Evolutionary conservation across 208 protist genomes (phyloP).

Genomic region (Trypanosomatidae sp.): DNA sequence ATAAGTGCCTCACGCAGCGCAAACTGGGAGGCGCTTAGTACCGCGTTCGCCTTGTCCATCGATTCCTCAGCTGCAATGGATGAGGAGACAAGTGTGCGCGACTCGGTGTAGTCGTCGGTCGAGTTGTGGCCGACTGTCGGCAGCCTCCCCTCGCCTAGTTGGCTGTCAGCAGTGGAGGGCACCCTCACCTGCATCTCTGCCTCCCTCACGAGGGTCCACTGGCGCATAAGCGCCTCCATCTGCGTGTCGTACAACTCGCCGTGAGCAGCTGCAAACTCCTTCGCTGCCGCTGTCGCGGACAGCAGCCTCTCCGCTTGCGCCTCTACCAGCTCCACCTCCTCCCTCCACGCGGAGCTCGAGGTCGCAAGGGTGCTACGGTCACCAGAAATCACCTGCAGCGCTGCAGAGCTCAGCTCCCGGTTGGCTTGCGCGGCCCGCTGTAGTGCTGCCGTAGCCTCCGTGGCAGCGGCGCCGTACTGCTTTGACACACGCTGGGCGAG

Average conservation of each 20-base stretch:
- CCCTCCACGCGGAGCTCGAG: background rate
- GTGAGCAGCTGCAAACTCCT: slow-evolving; percentile 13
- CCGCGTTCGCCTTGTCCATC: background rate
- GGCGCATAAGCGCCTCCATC: slow-evolving; percentile 16
- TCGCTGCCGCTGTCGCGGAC: background rate
- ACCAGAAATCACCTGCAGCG: background rate
- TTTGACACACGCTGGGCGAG: slow-evolving; percentile 21
- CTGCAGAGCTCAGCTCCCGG: slow-evolving; percentile 9
- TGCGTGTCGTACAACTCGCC: slow-evolving; percentile 21
- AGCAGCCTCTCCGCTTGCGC: slow-evolving; percentile 15
- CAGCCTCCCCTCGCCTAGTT: background rate
- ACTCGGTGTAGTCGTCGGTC: slow-evolving; percentile 3
- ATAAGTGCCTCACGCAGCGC: slow-evolving; percentile 30
- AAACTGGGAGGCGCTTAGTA: slow-evolving; percentile 15
- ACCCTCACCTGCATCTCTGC: background rate
- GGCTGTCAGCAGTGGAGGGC: background rate
- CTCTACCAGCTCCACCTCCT: slow-evolving; percentile 12
- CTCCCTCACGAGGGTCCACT: slow-evolving; percentile 15
- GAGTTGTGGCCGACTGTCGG: background rate
- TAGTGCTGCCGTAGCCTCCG: slow-evolving; percentile 29
- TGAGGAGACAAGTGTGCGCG: slow-evolving; percentile 19
- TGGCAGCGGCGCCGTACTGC: slow-evolving; percentile 15
- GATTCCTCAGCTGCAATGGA: background rate
- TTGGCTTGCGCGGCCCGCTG: slow-evolving; percentile 20
- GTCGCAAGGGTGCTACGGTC: background rate